Conservation (phyloP, 805 yeast genomes). For the Nematodospora valgi region DNA sequence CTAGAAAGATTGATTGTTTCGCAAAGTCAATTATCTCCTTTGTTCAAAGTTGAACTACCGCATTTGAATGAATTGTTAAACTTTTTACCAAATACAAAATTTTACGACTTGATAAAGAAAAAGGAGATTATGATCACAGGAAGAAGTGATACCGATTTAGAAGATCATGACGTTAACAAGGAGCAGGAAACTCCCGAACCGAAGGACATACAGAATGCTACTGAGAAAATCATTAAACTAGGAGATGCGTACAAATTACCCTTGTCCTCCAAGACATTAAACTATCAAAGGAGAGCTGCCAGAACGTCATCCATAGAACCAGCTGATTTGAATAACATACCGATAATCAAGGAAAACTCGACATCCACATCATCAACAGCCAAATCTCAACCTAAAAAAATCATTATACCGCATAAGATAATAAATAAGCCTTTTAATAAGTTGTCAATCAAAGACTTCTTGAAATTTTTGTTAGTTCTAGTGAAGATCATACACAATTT, state of each 20-base stretch:
- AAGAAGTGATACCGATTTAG: conserved; percentile 13
- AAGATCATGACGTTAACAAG: conserved; percentile 6
- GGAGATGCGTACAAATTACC: conserved; percentile 27
- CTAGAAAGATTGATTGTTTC: conserved; percentile 24
- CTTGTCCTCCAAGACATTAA: conserved; percentile 26
- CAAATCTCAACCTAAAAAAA: conserved; percentile 16
- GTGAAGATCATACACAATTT: conserved; percentile 38
- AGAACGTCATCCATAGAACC: conserved; percentile 8
- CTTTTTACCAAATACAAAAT: conserved; percentile 21
- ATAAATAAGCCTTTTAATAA: conserved; percentile 38
- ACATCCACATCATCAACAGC: neutral
- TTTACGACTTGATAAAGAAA: conserved; percentile 27
- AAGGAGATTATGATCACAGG: conserved; percentile 29
- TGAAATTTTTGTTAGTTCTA: conserved; percentile 32
- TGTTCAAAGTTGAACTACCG: conserved; percentile 21
- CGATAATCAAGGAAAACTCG: conserved; percentile 4
- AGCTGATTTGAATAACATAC: conserved; percentile 9
- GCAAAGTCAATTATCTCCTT: conserved; percentile 17
- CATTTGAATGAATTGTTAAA: conserved; percentile 21
- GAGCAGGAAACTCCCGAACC: conserved; percentile 4
- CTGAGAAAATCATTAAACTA: conserved; percentile 27
- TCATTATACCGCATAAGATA: conserved; percentile 41
- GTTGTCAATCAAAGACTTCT: conserved; percentile 33
- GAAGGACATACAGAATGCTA: conserved; percentile 9
- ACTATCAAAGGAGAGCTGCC: conserved; percentile 20